Percentiles rank a stretch among this genome's conserved stretches.
These are phyloP conservation scores for Phialophora tarda DNA, from an alignment of 2,329 filamentous ascomycete genomes.

Conservation along the genomic window DNA sequence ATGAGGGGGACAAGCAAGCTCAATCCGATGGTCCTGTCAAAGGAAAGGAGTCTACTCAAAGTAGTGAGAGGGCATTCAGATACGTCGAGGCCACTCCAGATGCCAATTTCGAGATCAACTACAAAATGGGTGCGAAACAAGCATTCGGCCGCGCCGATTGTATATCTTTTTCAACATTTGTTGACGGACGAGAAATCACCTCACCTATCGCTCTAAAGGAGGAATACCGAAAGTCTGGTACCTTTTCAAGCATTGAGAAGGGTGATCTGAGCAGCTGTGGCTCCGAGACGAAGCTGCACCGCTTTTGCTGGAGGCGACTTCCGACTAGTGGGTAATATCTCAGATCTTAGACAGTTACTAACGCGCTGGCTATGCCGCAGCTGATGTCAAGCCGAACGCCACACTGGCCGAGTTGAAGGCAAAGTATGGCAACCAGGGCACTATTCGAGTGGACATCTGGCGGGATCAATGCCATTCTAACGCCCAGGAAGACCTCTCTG, in stretches of 20 bases:
- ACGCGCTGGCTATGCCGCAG: neutral
- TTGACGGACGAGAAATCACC: neutral
- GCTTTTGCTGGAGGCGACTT: slow-evolving; percentile 12
- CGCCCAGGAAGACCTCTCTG: neutral
- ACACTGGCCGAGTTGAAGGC: neutral
- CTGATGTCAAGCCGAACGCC: neutral
- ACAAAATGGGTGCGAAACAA: neutral
- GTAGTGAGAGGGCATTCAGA: neutral
- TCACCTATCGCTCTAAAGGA: neutral
- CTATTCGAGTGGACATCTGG: slow-evolving; percentile 9
- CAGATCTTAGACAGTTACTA: neutral
- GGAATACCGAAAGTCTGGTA: neutral
- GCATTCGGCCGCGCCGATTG: no score
- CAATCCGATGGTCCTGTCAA: neutral
- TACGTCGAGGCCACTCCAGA: neutral
- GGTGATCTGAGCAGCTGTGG: neutral
- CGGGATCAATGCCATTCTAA: neutral
- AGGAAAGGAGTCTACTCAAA: neutral
- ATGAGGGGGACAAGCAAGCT: neutral
- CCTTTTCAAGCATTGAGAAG: neutral
- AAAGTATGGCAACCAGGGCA: slow-evolving; percentile 12
- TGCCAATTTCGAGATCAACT: neutral
- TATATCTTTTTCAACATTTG: no score
- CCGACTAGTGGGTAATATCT: slow-evolving; percentile 1
- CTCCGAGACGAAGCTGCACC: neutral